Evolutionary conservation across 148 eudicot genomes (phyloP).

Genomic region (Camellia lanceoleosa): DNA sequence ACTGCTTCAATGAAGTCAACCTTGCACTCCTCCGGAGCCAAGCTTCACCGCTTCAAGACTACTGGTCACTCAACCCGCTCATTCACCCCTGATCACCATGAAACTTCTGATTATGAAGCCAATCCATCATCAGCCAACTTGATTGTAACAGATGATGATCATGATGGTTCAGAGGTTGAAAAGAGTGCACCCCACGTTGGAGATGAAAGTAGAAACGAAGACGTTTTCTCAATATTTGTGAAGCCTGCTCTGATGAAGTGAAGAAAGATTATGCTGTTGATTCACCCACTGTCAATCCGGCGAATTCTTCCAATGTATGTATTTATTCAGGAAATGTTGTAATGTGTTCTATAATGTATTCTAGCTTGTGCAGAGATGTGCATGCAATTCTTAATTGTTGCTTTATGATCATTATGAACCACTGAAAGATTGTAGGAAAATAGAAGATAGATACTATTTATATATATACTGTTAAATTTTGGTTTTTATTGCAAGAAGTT

Average conservation of each 20-base stretch:
- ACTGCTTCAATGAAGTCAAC: constrained; percentile 31
- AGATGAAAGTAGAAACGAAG: constrained; percentile 15
- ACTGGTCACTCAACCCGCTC: constrained; percentile 46
- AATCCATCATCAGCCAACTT: constrained; percentile 32
- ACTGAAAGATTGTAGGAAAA: too few species aligned
- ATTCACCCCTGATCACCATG: constrained; percentile 23
- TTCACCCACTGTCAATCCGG: too few species aligned
- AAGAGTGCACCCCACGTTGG: not conserved
- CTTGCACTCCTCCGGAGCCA: constrained; percentile 32
- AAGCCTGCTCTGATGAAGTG: constrained; percentile 16
- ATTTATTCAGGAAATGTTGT: too few species aligned
- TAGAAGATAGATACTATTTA: too few species aligned
- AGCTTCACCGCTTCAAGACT: constrained; percentile 62
- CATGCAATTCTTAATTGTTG: too few species aligned
- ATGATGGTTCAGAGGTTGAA: constrained; percentile 29
- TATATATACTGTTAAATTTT: too few species aligned
- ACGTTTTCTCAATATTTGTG: constrained; percentile 30
- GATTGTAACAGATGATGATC: constrained; percentile 33
- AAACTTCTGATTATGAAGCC: constrained; percentile 24
- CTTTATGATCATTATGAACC: too few species aligned
- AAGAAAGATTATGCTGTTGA: not conserved
- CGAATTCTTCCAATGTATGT: too few species aligned
- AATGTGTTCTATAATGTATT: too few species aligned
- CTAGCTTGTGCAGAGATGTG: too few species aligned
- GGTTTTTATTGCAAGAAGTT: too few species aligned